Evolutionary conservation across 108 stramenopile species (phyloP).

Genomic region (Skeletonema potamos): DNA sequence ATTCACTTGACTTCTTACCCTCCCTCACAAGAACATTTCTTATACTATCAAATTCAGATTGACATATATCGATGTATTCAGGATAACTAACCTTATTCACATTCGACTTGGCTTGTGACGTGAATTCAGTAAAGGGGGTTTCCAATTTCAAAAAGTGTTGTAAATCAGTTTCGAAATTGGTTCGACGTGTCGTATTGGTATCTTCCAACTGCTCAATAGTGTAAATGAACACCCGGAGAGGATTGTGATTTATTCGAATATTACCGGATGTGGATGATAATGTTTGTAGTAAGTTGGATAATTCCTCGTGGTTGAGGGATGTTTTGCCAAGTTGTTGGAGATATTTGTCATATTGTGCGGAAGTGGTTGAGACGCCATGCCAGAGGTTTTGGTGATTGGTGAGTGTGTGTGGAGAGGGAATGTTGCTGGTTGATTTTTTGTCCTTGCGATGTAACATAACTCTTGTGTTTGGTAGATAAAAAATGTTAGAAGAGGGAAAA

Average conservation of each 20-base stretch:
- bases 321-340: conserved; percentile 24
- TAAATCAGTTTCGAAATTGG: conserved; percentile 32
- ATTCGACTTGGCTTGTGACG: conserved; percentile 29
- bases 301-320: conserved; percentile 16
- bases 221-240: conserved; percentile 47
- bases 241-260: conserved; percentile 28
- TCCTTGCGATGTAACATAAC: not conserved
- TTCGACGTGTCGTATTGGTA: conserved; percentile 22
- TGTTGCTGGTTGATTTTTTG: not conserved
- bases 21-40: conserved; percentile 17
- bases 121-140: conserved; percentile 25
- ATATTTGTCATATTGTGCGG: conserved; percentile 8
- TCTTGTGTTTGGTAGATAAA: not conserved
- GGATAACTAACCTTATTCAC: conserved; percentile 23
- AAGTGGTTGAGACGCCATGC: conserved; percentile 1
- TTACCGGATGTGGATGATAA: not conserved
- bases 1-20: conserved; percentile 27
- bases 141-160: conserved; percentile 37
- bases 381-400: not conserved
- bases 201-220: conserved; percentile 52
- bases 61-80: conserved; percentile 53
- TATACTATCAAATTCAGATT: conserved; percentile 15
- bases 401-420: not conserved
- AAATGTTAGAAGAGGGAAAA: too few species aligned
- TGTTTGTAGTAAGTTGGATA: conserved; percentile 16